Base-by-base conservation (phyloP, 306 rosid genomes). In the Vigna hirtella region DNA sequence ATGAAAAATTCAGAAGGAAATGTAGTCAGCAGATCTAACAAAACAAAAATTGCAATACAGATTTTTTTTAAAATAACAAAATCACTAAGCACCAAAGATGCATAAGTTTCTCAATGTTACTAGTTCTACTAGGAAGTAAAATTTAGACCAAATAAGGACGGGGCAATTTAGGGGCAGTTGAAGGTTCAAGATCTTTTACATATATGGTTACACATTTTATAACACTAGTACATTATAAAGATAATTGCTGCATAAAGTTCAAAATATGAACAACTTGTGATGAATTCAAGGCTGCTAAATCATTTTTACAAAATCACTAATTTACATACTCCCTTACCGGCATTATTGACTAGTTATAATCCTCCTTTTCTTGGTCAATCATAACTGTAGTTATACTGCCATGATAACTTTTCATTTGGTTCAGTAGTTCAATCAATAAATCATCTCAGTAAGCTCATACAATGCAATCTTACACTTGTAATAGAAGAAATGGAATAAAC, bases 141-240 rank as follows among this genome's bases (percentile, higher is more conserved):
- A 57, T 1, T 32, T n/a, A n/a, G 64, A 17, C 15, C 22, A 71
- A 72, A 53, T 18, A 61, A 5, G 48, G 32, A 14, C 51, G 48
- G 28, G 30, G 43, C 13, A 30, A 4, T 13, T 47, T 40, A 69
- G 10, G 22, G 59, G 59, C 22, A 50, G n/a, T 18, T 24, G 34
- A 73, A 65, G 56, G 68, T 69, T 58, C 76, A 9, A 45, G 50
- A 66, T 18, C 51, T 42, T 68, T 32, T 43, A 58, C 66, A 62
- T 6, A 62, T 6, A 34, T 12, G 20, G 26, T 51, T 62, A 36
- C 36, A 20, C 22, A 49, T 24, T 36, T 57, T 47, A 24, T 32
- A 73, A 56, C 28, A 68, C 50, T 22, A 47, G 63, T 20, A 26
- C 20, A 42, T 68, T 34, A 64, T 17, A 67, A 17, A 52, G 71